Percentiles rank a stretch among this genome's conserved stretches.
phyloP scores from a whole-genome alignment of 1,284 basidiomycete genomes.

The Austroboletus niveus region DNA sequence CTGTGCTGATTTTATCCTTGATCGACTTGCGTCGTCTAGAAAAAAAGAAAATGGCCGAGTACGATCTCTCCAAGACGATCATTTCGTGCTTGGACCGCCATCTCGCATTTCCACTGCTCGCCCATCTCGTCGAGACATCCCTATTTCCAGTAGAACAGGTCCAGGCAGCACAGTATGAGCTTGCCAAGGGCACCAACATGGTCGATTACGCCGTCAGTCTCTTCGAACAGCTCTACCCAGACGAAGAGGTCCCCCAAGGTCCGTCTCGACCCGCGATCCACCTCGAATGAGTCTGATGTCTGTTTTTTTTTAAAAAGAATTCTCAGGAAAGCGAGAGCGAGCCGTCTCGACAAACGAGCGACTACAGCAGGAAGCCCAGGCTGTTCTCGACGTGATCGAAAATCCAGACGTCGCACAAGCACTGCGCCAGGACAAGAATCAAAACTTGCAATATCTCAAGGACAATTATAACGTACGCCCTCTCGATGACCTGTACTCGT shows the following conservation, averaged over 20 bases:
- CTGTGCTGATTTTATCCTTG: constrained; percentile 19
- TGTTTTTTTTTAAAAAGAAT: constrained; percentile 51
- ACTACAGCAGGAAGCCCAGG: constrained; percentile 86
- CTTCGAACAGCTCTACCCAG: constrained; percentile 76
- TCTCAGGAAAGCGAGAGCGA: constrained; percentile 75
- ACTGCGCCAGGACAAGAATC: constrained; percentile 92
- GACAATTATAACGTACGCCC: constrained; percentile 84
- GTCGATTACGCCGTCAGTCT: constrained; percentile 84
- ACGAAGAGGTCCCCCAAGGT: constrained; percentile 68
- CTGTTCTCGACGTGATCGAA: constrained; percentile 93
- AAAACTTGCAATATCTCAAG: constrained; percentile 92
- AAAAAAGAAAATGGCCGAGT: constrained; percentile 65
- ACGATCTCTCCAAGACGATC: constrained; percentile 88
- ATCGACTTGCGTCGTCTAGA: constrained; percentile 6
- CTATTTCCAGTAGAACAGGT: constrained; percentile 78
- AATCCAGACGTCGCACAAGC: constrained; percentile 94
- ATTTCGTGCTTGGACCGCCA: constrained; percentile 95
- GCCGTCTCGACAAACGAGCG: constrained; percentile 83
- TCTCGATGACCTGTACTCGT: constrained; percentile 5
- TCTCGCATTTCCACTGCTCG: constrained; percentile 88
- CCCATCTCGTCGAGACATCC: constrained; percentile 76
- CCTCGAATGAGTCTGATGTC: background rate
- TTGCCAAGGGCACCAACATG: constrained; percentile 97
- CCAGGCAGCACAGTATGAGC: constrained; percentile 89
- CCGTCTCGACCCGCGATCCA: constrained; percentile 14